A percentile compares a stretch with the other conserved stretches of the same genome.
phyloP scores from a whole-genome alignment of 1,284 basidiomycete species.

The Cryptococcus sp. region DNA sequence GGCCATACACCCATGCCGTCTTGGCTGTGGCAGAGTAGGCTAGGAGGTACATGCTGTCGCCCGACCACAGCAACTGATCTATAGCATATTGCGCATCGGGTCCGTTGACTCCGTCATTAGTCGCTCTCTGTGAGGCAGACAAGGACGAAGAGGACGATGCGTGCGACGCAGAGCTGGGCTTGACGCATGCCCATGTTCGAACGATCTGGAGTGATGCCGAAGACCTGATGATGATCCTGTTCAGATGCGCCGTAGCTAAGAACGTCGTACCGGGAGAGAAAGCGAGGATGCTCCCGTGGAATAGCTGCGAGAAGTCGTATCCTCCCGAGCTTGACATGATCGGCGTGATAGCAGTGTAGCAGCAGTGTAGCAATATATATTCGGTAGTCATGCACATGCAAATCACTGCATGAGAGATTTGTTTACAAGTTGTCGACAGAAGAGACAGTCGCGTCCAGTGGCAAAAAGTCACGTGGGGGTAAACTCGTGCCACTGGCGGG shows the following conservation, averaged over 20 bases:
- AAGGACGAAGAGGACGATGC: neutral
- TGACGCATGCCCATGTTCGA: slow-evolving; percentile 39
- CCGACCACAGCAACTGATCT: slow-evolving; percentile 76
- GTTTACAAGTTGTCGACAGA: neutral
- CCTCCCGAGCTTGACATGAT: slow-evolving; percentile 30
- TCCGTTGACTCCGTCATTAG: neutral
- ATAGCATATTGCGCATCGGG: slow-evolving; percentile 51
- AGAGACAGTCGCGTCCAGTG: slow-evolving; percentile 3
- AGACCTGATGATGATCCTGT: slow-evolving; percentile 45
- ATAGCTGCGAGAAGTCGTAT: slow-evolving; percentile 48
- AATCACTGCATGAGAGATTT: neutral
- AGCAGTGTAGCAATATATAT: too few relatives aligned
- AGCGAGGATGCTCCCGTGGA: slow-evolving; percentile 25
- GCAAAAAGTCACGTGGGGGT: slow-evolving; percentile 1
- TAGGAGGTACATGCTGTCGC: slow-evolving; percentile 76
- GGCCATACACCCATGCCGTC: slow-evolving; percentile 57
- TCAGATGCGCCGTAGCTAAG: slow-evolving; percentile 38
- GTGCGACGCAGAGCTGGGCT: neutral
- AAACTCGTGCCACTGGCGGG: neutral
- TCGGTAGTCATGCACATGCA: too few relatives aligned
- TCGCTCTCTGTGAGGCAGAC: neutral
- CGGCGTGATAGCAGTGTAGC: neutral
- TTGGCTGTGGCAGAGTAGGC: slow-evolving; percentile 69
- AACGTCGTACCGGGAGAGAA: slow-evolving; percentile 53
- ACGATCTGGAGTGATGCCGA: slow-evolving; percentile 45